Conservation (phyloP, 2,329 filamentous ascomycete genomes). For the Ploettnerulaceae sp. region DNA sequence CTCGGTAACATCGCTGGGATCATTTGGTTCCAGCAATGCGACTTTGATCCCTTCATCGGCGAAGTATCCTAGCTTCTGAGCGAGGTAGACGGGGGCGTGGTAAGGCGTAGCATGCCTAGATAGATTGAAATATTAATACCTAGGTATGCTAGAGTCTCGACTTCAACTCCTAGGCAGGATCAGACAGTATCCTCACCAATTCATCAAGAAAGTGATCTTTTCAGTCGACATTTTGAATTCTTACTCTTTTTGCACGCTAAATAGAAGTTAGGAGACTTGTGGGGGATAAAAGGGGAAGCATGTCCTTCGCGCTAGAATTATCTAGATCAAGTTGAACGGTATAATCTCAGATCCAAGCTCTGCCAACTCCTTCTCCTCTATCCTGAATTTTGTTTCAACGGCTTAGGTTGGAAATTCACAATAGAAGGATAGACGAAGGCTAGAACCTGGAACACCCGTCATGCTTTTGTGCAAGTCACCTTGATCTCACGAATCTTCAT, state of each 20-base stretch:
- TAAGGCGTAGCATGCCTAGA: slow-evolving; percentile 75
- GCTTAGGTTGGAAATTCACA: too few species aligned
- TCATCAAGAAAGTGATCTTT: slow-evolving; percentile 80
- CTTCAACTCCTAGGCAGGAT: slow-evolving; percentile 13
- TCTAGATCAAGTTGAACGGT: slow-evolving; percentile 82
- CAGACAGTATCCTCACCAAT: too few species aligned
- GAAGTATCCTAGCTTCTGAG: slow-evolving; percentile 71
- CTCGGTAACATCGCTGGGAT: slow-evolving; percentile 77
- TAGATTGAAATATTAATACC: not conserved
- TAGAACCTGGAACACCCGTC: slow-evolving; percentile 24
- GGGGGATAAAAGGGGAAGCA: slow-evolving; percentile 50
- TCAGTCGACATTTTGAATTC: slow-evolving; percentile 62
- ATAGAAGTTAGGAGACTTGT: slow-evolving; percentile 43
- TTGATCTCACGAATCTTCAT: slow-evolving; percentile 24
- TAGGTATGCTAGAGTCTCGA: slow-evolving; percentile 29
- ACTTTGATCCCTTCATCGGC: slow-evolving; percentile 73
- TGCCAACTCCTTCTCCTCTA: not conserved
- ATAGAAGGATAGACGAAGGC: not conserved
- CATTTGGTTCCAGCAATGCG: slow-evolving; percentile 71
- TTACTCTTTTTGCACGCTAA: slow-evolving; percentile 17
- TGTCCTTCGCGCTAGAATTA: slow-evolving; percentile 86
- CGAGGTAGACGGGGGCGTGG: slow-evolving; percentile 72
- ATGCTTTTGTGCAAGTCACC: slow-evolving; percentile 27
- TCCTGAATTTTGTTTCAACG: too few species aligned
- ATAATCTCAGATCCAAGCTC: slow-evolving; percentile 62